phyloP scores from a whole-genome alignment of 2,329 filamentous ascomycete species.

The Elsinoe batatas region DNA sequence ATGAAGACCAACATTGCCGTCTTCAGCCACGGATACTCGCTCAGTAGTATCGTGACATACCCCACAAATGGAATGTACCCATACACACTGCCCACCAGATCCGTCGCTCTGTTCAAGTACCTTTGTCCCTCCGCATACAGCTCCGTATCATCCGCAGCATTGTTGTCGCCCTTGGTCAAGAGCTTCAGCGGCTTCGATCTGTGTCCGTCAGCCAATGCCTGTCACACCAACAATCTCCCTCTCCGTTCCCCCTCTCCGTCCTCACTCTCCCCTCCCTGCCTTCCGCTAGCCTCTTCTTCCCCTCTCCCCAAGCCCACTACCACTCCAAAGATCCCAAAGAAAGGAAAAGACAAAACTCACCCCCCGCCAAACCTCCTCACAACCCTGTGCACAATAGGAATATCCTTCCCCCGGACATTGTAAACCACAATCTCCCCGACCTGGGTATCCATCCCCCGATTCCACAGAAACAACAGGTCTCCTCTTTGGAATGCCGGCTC shows the following conservation, averaged over 20 bases:
- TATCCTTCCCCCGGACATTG: conserved; percentile 86
- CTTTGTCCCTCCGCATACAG: conserved; percentile 78
- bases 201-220: conserved; percentile 22
- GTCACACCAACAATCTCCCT: neutral
- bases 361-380: conserved; percentile 59
- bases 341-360: conserved; percentile 31
- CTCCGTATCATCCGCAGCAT: conserved; percentile 84
- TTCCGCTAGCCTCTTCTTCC: too few species aligned
- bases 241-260: neutral
- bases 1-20: conserved; percentile 89
- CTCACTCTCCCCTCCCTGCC: neutral
- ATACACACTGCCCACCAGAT: conserved; percentile 87
- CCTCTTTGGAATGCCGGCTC: conserved; percentile 73
- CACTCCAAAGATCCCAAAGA: neutral
- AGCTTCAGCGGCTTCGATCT: conserved; percentile 50
- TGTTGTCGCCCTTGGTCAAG: conserved; percentile 97
- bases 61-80: conserved; percentile 91
- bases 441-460: conserved; percentile 53
- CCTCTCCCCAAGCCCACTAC: too few species aligned
- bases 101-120: conserved; percentile 67
- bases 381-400: conserved; percentile 91
- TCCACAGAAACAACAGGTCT: conserved; percentile 66
- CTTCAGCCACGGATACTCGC: conserved; percentile 95
- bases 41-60: conserved; percentile 92
- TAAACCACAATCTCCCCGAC: conserved; percentile 68